phyloP scores from a whole-genome alignment of 257 asterid genomes.

The Fraxinus cuspidata region DNA sequence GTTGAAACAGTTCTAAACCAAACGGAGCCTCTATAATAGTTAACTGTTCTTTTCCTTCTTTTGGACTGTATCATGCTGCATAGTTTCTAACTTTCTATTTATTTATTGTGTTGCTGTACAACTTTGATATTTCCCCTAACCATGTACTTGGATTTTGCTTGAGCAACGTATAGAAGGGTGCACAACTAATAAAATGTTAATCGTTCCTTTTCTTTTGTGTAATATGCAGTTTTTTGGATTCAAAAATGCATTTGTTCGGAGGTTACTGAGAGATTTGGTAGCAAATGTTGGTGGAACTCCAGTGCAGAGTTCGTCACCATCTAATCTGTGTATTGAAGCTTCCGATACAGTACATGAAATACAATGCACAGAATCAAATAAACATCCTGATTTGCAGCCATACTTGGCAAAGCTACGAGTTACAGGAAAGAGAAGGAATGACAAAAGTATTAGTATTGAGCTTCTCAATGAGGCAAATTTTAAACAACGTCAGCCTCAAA shows the following conservation, averaged over 20 bases:
- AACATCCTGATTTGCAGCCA: slow-evolving; percentile 40
- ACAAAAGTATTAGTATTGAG: slow-evolving; percentile 31
- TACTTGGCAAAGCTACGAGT: slow-evolving; percentile 37
- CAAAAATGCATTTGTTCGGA: slow-evolving; percentile 78
- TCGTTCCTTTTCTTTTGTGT: slow-evolving; percentile 24
- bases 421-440: slow-evolving; percentile 63
- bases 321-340: slow-evolving; percentile 40
- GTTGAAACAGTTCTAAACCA: neutral
- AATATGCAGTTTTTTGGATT: slow-evolving; percentile 80
- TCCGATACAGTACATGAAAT: slow-evolving; percentile 26
- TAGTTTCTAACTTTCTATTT: neutral
- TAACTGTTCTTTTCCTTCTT: slow-evolving; percentile 2
- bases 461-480: slow-evolving; percentile 25
- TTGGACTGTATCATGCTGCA: slow-evolving; percentile 4
- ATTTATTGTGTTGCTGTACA: neutral
- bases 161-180: slow-evolving; percentile 17
- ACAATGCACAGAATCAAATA: slow-evolving; percentile 36
- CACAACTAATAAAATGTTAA: neutral
- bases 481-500: slow-evolving; percentile 34
- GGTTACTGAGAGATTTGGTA: slow-evolving; percentile 80
- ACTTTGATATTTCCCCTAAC: neutral
- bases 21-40: neutral
- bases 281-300: slow-evolving; percentile 61
- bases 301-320: slow-evolving; percentile 41
- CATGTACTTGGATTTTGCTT: slow-evolving; percentile 17